Evolutionary conservation across 768 basidiomycete species (phyloP).

Genomic region (Suillus occidentalis): DNA sequence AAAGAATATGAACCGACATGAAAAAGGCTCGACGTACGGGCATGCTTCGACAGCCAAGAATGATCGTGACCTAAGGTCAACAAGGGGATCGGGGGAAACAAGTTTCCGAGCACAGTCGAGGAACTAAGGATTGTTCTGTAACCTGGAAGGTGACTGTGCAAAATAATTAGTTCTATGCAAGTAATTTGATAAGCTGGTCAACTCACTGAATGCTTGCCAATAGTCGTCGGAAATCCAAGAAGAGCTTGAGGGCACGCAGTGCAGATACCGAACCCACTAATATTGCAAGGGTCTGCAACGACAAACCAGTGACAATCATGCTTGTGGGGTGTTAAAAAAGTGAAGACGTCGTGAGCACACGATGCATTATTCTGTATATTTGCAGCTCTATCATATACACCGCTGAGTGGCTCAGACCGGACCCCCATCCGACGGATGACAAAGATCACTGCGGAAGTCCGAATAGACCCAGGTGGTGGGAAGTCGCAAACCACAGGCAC

Average conservation of each 20-base stretch:
- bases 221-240: conserved; percentile 8
- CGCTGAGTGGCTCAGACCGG: background rate
- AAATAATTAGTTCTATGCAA: too few species aligned
- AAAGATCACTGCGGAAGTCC: background rate
- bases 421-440: background rate
- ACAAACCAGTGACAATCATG: conserved; percentile 8
- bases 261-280: conserved; percentile 6
- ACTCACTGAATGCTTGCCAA: conserved; percentile 9
- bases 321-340: background rate
- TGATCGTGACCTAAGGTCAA: conserved; percentile 10
- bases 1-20: background rate
- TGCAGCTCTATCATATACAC: background rate
- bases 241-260: conserved; percentile 4
- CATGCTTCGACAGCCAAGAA: conserved; percentile 9
- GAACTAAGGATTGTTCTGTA: conserved; percentile 6
- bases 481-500: background rate
- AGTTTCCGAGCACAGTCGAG: background rate
- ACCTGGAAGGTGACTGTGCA: conserved; percentile 9
- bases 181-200: background rate
- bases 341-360: background rate
- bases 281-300: conserved; percentile 5
- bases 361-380: background rate
- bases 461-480: background rate
- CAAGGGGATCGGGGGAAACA: conserved; percentile 3
- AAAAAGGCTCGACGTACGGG: background rate